Evolutionary conservation across 345 rosid species (phyloP), one percentile per base, ranked within the genome.

Genomic region (Hypericum androsaemum): DNA sequence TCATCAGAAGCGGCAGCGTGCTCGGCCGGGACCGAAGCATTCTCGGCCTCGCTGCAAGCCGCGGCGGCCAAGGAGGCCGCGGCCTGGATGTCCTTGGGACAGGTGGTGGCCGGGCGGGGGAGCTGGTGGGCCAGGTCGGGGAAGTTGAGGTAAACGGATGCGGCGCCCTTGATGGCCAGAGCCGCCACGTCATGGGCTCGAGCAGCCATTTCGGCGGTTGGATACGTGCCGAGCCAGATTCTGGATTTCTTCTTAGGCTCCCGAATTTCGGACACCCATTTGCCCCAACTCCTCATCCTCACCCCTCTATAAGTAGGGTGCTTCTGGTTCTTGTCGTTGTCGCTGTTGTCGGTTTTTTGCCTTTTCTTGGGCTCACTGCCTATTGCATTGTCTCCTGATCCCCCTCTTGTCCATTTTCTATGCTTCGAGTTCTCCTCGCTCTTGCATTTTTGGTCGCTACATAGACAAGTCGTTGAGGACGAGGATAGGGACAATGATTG

Each of bases 171-270:
- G 50, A 89, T 77, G 7, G 97, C 59, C 11, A 86, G 67, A 56
- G 95, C 84, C 0, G 95, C 97, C 4, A 83, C 95, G 47, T 89
- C 97, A 22, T 89, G 97, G 1, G 95, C 97, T 64, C 95, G 77
- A 58, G 97, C 95, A 2, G 95, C 97, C 97, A 89, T 89, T 78
- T 89, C 95, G 8, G 97, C 64, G 0, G 94, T 86, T 0, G 84
- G 63, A 71, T 80, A 89, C 39, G 95, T 83, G 0, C 97, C 97
- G 0, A 89, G 71, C 97, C 97, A 89, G 14, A 89, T 89, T 63
- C 97, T 82, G 9, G 96, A 86, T 62, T 89, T 89, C 73, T 86
- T 89, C 72, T 70, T 77, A 1, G 97, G 96, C 61, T 89, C 87
- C 45, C 97, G 70, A 45, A 86, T 89, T 59, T 89, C 97, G 0